phyloP scores from a whole-genome alignment of 1,284 basidiomycete genomes.

The Caloboletus inedulis region DNA sequence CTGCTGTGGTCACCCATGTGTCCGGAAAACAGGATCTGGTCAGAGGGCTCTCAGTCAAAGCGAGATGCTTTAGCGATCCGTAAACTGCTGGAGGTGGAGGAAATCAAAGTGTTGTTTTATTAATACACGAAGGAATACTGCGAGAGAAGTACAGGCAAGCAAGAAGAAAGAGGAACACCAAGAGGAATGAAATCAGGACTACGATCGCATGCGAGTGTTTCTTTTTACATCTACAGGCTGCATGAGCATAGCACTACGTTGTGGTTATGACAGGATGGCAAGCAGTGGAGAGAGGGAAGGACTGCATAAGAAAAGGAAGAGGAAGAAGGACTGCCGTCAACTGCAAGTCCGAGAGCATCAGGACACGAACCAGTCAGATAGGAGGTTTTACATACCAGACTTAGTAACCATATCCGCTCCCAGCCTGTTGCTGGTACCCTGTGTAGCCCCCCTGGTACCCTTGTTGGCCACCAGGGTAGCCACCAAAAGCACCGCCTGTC shows the following conservation, averaged over 20 bases:
- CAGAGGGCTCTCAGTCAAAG: neutral
- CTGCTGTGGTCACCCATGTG: neutral
- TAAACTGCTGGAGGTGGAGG: neutral
- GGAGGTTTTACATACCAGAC: conserved; percentile 1
- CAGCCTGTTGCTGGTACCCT: conserved; percentile 22
- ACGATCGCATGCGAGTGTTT: conserved; percentile 6
- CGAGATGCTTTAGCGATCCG: neutral
- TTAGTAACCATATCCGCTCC: conserved; percentile 26
- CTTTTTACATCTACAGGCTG: conserved; percentile 18
- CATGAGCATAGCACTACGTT: conserved; percentile 8
- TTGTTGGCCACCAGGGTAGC: conserved; percentile 16
- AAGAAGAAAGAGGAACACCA: neutral
- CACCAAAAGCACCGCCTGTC: conserved; percentile 14
- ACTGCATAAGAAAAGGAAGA: neutral
- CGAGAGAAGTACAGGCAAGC: neutral
- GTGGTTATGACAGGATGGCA: neutral
- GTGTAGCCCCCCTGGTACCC: conserved; percentile 28
- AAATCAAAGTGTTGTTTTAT: conserved; percentile 1
- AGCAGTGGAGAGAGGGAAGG: conserved; percentile 7
- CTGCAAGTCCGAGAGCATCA: conserved; percentile 3
- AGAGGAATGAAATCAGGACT: neutral
- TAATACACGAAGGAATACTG: conserved; percentile 12
- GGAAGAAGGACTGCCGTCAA: neutral
- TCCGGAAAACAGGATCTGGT: neutral
- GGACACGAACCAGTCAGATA: neutral